phyloP scores from a whole-genome alignment of 805 yeast species.

The Debaryomyces hansenii region DNA sequence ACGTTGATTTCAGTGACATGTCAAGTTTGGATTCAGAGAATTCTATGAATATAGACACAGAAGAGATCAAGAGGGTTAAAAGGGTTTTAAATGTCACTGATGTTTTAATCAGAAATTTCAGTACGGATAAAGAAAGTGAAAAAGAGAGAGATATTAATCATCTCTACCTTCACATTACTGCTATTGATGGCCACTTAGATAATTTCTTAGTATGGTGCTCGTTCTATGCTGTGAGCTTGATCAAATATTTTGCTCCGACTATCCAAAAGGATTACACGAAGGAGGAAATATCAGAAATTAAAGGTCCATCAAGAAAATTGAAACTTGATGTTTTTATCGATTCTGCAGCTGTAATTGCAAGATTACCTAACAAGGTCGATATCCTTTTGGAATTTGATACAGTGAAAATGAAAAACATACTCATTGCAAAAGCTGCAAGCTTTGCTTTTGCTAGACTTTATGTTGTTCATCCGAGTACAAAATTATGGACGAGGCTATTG shows the following conservation, averaged over 20 bases:
- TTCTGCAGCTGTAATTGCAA: conserved; percentile 39
- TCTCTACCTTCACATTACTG: conserved; percentile 30
- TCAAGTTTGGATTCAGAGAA: conserved; percentile 30
- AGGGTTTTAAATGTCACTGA: conserved; percentile 30
- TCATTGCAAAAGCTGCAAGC: conserved; percentile 25
- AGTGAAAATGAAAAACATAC: conserved; percentile 23
- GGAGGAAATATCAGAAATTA: conserved; percentile 20
- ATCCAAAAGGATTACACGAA: conserved; percentile 25
- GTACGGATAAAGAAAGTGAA: conserved; percentile 4
- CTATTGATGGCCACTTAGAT: conserved; percentile 38
- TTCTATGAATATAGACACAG: conserved; percentile 13
- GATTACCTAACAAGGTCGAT: conserved; percentile 48
- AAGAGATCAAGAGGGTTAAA: conserved; percentile 26
- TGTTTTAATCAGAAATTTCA: conserved; percentile 21
- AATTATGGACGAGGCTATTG: conserved; percentile 38
- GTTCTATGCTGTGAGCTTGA: conserved; percentile 35
- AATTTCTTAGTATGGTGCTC: conserved; percentile 43
- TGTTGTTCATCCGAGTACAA: conserved; percentile 51
- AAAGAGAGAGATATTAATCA: conserved; percentile 22
- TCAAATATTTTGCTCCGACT: conserved; percentile 34
- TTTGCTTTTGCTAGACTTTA: conserved; percentile 45
- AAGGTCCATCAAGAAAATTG: conserved; percentile 20
- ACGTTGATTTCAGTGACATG: conserved; percentile 28
- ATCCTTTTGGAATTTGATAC: conserved; percentile 46
- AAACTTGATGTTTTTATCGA: conserved; percentile 30